These are phyloP conservation scores for Colletotrichum tofieldiae DNA, from an alignment of 2,329 filamentous ascomycete genomes.

Conservation along the genomic window DNA sequence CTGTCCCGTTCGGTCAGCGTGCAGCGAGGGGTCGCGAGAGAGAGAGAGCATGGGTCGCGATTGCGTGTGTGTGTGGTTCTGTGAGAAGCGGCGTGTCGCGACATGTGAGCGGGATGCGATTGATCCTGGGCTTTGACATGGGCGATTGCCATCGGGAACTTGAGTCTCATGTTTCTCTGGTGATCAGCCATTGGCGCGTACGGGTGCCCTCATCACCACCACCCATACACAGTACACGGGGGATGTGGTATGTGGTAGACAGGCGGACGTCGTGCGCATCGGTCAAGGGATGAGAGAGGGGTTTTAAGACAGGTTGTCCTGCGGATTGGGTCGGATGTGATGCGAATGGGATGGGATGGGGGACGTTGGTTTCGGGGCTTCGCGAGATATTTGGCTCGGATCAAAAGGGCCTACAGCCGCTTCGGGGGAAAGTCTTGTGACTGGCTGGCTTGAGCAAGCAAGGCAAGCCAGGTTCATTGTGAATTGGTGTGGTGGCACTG, in stretches of 20 bases:
- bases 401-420: not conserved
- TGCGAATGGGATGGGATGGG: not conserved
- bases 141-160: conserved; percentile 17
- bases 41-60: conserved; percentile 4
- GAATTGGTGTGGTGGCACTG: conserved; percentile 15
- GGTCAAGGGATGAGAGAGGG: conserved; percentile 15
- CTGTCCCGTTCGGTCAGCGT: conserved; percentile 31
- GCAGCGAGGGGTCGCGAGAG: conserved; percentile 21
- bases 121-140: conserved; percentile 15
- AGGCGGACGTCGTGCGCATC: not conserved
- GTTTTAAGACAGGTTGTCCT: not conserved
- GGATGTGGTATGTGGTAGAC: conserved; percentile 1
- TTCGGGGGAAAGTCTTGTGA: not conserved
- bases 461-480: not conserved
- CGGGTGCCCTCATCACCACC: not conserved
- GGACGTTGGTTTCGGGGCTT: not conserved
- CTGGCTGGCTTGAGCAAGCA: not conserved
- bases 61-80: conserved; percentile 2
- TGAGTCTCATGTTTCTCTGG: not conserved
- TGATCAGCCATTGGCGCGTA: not conserved
- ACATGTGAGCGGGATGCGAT: conserved; percentile 34
- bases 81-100: not conserved
- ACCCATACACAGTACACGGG: not conserved
- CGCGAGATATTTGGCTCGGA: conserved; percentile 2
- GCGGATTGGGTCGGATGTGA: not conserved